Conservation (phyloP, 805 yeast genomes). For the Kazachstania kunashirensis region DNA sequence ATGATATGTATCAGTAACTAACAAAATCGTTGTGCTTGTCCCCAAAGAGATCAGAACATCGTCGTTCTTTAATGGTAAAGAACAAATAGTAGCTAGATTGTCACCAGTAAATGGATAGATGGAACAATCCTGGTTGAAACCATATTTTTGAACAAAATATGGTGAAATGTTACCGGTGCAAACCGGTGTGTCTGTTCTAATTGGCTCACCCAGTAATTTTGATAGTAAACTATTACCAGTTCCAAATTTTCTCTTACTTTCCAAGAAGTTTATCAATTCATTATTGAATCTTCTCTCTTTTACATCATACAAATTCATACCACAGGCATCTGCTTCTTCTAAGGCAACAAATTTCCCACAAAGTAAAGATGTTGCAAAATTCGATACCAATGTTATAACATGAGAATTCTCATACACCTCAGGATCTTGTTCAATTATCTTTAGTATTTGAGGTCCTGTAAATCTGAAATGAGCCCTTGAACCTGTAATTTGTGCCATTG, state of each 20-base stretch:
- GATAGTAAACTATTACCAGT: slow-evolving; percentile 16
- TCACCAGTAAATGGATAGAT: slow-evolving; percentile 83
- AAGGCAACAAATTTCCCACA: slow-evolving; percentile 53
- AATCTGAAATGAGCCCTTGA: slow-evolving; percentile 83
- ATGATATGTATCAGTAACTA: slow-evolving; percentile 66
- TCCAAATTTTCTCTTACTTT: slow-evolving; percentile 3
- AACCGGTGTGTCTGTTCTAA: slow-evolving; percentile 37
- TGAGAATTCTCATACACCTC: slow-evolving; percentile 45
- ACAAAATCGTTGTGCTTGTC: slow-evolving; percentile 80
- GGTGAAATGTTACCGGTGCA: slow-evolving; percentile 40
- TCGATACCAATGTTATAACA: slow-evolving; percentile 66
- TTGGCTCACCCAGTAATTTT: slow-evolving; percentile 31
- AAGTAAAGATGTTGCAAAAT: slow-evolving; percentile 64
- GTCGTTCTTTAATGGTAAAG: slow-evolving; percentile 65
- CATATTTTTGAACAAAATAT: slow-evolving; percentile 58
- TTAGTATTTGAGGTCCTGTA: slow-evolving; percentile 86
- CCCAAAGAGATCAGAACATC: slow-evolving; percentile 80
- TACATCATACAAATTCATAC: slow-evolving; percentile 82
- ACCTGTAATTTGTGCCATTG: slow-evolving; percentile 63
- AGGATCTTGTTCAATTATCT: slow-evolving; percentile 45
- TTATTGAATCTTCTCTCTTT: slow-evolving; percentile 45
- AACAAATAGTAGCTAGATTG: slow-evolving; percentile 77
- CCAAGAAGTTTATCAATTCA: slow-evolving; percentile 38
- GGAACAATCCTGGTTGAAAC: slow-evolving; percentile 46
- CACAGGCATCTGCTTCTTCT: slow-evolving; percentile 86